A percentile compares a stretch with the other conserved stretches of the same genome.
Conservation (phyloP, 192 early-diverging fungal species). For the Entrophospora sp. region DNA sequence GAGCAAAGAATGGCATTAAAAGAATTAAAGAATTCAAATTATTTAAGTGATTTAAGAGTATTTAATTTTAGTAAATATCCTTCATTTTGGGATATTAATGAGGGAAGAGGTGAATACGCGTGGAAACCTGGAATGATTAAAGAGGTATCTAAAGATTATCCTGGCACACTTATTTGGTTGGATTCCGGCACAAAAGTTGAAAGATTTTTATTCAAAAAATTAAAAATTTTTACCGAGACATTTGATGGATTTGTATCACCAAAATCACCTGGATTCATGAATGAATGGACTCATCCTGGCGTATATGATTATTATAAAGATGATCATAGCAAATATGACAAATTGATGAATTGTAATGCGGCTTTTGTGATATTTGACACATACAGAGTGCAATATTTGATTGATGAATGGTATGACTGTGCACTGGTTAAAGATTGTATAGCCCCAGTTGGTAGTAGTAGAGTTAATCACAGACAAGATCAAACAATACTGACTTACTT, state of each 20-base stretch:
- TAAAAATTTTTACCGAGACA: too few species aligned
- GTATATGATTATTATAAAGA: slow-evolving; percentile 37
- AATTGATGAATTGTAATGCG: slow-evolving; percentile 41
- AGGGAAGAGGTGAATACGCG: too few species aligned
- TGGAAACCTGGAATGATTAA: too few species aligned
- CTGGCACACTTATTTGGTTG: too few species aligned
- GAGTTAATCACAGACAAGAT: slow-evolving; percentile 47
- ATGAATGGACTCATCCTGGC: slow-evolving; percentile 37
- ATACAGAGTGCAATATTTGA: slow-evolving; percentile 20
- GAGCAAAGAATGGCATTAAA: too few species aligned
- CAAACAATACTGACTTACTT: slow-evolving; percentile 44
- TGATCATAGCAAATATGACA: slow-evolving; percentile 25
- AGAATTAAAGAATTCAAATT: too few species aligned
- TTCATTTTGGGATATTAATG: too few species aligned
- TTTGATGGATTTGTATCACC: slow-evolving; percentile 45
- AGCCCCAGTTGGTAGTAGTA: slow-evolving; percentile 40
- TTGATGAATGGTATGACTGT: slow-evolving; percentile 39
- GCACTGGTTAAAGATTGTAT: slow-evolving; percentile 36
- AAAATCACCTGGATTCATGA: slow-evolving; percentile 32
- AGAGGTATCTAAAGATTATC: too few species aligned
- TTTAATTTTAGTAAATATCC: too few species aligned
- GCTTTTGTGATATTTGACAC: slow-evolving; percentile 42
- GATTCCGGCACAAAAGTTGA: too few species aligned
- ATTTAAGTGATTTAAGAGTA: too few species aligned
- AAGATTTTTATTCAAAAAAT: too few species aligned